Evolutionary conservation across 208 protist species (phyloP), one percentile per base, ranked within the genome.

Genomic region (Leptomonas pyrrhocoris): DNA sequence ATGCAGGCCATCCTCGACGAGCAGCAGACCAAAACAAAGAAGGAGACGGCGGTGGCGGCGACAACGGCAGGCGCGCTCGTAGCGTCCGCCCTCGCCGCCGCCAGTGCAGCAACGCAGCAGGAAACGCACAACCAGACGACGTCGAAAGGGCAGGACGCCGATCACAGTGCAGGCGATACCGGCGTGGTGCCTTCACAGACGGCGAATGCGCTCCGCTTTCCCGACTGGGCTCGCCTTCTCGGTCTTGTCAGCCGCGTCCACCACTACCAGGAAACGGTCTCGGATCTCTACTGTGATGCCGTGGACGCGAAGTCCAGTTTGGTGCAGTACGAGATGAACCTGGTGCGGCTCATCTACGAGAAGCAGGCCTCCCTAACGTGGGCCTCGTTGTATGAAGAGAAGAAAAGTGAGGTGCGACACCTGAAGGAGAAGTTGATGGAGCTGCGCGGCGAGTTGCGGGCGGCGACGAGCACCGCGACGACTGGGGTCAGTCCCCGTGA

Each of bases 391-490:
- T 71, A 85, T 42, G 62, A 80, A 31, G 81, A 85, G 18, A 87
- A 83, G 68, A 71, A 76, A 42, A 56, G 50, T 15, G 81, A 86
- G 56, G 75, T 82, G 27, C 57, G 63, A 38, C 49, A 81, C 36
- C 78, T 89, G 36, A 62, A 77, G n/a, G 76, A 84, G 57, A 64
- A 77, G 50, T 38, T 89, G 25, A 68, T 75, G 25, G 73, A 58
- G 25, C 36, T 83, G 28, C 72, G 70, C 31, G 56, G 38, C 5
- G 71, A 76, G 36, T 62, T 76, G 43, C 71, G 62, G 28, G 48
- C 28, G 2, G 71, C 74, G 42, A 55, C 30, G 23, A 49, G 28
- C 34, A 30, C 49, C 9, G 36, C 43, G 9, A 46, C 30, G 2
- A 56, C 31, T 25, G 31, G 21, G 11, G 38, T 5, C 27, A 53